Conservation (phyloP, 352 stramenopile species). For the Phytophthora pluvialis region DNA sequence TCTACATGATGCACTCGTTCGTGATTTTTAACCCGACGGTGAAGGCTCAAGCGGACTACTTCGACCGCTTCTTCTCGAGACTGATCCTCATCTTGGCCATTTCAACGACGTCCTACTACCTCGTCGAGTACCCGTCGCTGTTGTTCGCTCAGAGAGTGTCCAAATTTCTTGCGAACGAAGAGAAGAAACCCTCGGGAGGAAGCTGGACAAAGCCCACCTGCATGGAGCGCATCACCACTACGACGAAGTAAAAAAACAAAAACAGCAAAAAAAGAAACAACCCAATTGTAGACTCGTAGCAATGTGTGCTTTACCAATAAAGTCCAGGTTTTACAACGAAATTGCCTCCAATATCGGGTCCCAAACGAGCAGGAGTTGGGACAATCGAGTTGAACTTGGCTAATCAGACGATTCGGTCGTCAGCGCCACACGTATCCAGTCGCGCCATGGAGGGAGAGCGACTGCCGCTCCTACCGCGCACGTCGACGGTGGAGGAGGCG, state of each 20-base stretch:
- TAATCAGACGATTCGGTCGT: slow-evolving; percentile 8
- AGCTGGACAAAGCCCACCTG: slow-evolving; percentile 2
- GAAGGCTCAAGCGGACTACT: slow-evolving; percentile 23
- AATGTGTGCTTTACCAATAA: background rate
- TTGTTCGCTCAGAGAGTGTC: slow-evolving; percentile 37
- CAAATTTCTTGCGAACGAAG: slow-evolving; percentile 7
- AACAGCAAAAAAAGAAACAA: background rate
- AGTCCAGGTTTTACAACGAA: background rate
- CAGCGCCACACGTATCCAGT: background rate
- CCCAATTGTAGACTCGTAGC: background rate
- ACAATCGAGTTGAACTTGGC: slow-evolving; percentile 22
- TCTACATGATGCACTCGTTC: slow-evolving; percentile 36
- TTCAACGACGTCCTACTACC: slow-evolving; percentile 41
- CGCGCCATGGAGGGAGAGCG: slow-evolving; percentile 11
- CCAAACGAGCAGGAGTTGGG: background rate
- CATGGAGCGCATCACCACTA: slow-evolving; percentile 9
- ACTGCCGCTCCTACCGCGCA: slow-evolving; percentile 30
- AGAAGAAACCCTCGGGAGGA: slow-evolving; percentile 12
- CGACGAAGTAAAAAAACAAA: background rate
- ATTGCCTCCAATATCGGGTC: too few relatives aligned
- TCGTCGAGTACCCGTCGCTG: slow-evolving; percentile 56
- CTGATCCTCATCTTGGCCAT: slow-evolving; percentile 37
- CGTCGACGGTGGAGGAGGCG: slow-evolving; percentile 47
- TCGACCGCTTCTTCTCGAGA: slow-evolving; percentile 43
- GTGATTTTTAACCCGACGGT: slow-evolving; percentile 27